A percentile compares a stretch with the other conserved stretches of the same genome.
These are phyloP conservation scores for Penicillium sp. DNA, from an alignment of 2,329 filamentous ascomycete genomes.

Conservation along the genomic window DNA sequence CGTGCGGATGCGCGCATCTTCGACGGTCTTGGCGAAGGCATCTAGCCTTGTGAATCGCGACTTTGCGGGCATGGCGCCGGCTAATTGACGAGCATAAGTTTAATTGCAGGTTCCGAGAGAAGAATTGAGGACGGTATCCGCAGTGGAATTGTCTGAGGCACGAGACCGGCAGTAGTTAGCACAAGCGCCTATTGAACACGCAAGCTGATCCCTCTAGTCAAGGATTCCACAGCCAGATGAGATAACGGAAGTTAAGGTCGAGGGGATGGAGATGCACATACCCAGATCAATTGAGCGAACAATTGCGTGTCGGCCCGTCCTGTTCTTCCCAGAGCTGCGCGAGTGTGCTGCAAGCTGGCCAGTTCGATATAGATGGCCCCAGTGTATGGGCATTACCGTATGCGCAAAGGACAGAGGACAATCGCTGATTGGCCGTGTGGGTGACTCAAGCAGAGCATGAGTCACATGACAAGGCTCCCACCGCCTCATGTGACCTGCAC, in stretches of 20 bases:
- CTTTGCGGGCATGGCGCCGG: slow-evolving; percentile 71
- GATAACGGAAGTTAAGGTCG: too few species aligned
- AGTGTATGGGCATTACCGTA: slow-evolving; percentile 16
- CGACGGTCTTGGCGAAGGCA: slow-evolving; percentile 98
- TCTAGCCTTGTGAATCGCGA: slow-evolving; percentile 95
- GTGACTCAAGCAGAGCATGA: slow-evolving; percentile 11
- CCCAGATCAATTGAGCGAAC: slow-evolving; percentile 9
- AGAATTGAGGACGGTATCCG: slow-evolving; percentile 2
- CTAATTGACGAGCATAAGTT: slow-evolving; percentile 31
- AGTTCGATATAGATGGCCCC: slow-evolving; percentile 11
- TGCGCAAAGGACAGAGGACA: slow-evolving; percentile 34
- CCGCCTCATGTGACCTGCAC: slow-evolving; percentile 25
- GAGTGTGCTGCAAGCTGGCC: slow-evolving; percentile 19
- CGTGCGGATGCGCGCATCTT: slow-evolving; percentile 93
- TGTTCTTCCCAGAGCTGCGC: too few species aligned
- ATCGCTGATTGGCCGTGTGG: slow-evolving; percentile 25
- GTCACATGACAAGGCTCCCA: slow-evolving; percentile 18
- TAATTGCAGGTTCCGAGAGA: not conserved
- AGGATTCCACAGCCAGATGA: too few species aligned
- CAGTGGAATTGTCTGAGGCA: slow-evolving; percentile 9
- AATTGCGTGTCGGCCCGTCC: slow-evolving; percentile 11
- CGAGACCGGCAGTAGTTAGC: slow-evolving; percentile 16
- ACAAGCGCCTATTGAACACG: slow-evolving; percentile 4
- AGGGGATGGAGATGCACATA: too few species aligned
- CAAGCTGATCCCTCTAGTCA: not conserved